Percentiles rank a stretch among this genome's conserved stretches.
Evolutionary conservation across 1,139 yeast genomes (phyloP).

Genomic region (Oligophagozyma castellii): DNA sequence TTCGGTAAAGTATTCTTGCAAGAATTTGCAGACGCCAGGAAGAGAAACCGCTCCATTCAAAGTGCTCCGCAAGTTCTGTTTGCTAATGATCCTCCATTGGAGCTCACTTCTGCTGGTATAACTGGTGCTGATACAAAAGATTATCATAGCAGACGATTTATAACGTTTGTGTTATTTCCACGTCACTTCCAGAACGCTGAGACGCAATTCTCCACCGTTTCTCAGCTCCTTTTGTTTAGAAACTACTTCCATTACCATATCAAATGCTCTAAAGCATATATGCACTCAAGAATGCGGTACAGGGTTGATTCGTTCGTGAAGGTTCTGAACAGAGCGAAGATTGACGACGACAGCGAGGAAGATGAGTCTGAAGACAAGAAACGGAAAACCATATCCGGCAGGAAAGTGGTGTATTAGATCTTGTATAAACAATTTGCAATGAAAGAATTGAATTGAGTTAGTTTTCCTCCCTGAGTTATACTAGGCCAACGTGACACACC

Average conservation of each 20-base stretch:
- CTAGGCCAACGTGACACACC: too few species aligned
- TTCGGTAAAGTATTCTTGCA: slow-evolving; percentile 92
- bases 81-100: slow-evolving; percentile 91
- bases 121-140: slow-evolving; percentile 29
- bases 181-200: slow-evolving; percentile 30
- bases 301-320: slow-evolving; percentile 88
- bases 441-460: too few species aligned
- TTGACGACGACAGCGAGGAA: slow-evolving; percentile 34
- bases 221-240: slow-evolving; percentile 77
- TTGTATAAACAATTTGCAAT: too few species aligned
- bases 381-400: slow-evolving; percentile 25
- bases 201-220: slow-evolving; percentile 57
- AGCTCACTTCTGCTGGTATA: slow-evolving; percentile 30
- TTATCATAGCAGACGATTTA: slow-evolving; percentile 55
- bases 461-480: too few species aligned
- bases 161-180: slow-evolving; percentile 62
- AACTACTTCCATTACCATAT: slow-evolving; percentile 97
- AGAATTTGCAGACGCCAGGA: slow-evolving; percentile 95
- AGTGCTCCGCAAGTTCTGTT: slow-evolving; percentile 97
- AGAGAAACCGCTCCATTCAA: slow-evolving; percentile 85
- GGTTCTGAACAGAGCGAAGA: slow-evolving; percentile 92
- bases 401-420: slow-evolving; percentile 26
- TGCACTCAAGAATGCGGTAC: slow-evolving; percentile 97
- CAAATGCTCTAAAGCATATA: slow-evolving; percentile 93
- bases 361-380: slow-evolving; percentile 6